Percentiles rank a stretch among this genome's conserved stretches.
phyloP scores from a whole-genome alignment of 169 alveolate species.

The Babesia bigemina region DNA sequence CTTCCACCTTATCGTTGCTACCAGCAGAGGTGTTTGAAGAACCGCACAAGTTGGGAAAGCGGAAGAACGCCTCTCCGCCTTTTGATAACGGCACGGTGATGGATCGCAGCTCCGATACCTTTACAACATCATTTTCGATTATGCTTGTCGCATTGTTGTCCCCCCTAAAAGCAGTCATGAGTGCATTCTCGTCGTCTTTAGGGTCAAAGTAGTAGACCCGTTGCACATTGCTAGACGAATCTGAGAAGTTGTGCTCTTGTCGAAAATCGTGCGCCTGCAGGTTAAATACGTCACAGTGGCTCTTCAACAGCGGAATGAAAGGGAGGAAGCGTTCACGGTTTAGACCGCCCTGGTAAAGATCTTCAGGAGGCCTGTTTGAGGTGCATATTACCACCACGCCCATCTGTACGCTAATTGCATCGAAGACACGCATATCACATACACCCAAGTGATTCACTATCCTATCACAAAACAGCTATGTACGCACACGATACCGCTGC shows the following conservation, averaged over 20 bases:
- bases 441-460: too few species aligned
- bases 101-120: conserved; percentile 47
- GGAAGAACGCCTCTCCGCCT: conserved; percentile 51
- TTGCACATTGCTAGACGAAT: neutral
- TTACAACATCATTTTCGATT: neutral
- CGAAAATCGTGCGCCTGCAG: conserved; percentile 58
- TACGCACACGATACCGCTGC: too few species aligned
- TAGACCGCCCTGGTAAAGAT: conserved; percentile 70
- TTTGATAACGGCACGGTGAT: conserved; percentile 26
- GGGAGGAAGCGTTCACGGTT: conserved; percentile 77
- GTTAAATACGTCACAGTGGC: conserved; percentile 51
- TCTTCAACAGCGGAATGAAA: conserved; percentile 63
- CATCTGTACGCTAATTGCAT: conserved; percentile 10
- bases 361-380: conserved; percentile 74
- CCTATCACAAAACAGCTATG: too few species aligned
- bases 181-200: neutral
- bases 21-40: conserved; percentile 1
- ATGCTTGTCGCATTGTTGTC: neutral
- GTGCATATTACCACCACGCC: conserved; percentile 70
- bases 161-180: neutral
- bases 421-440: too few species aligned
- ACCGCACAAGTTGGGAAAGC: conserved; percentile 46
- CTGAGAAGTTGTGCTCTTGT: conserved; percentile 33
- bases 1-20: neutral
- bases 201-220: conserved; percentile 1